Base-by-base conservation (phyloP, 2,329 filamentous ascomycete genomes). In the Acephala macrosclerotiorum region DNA sequence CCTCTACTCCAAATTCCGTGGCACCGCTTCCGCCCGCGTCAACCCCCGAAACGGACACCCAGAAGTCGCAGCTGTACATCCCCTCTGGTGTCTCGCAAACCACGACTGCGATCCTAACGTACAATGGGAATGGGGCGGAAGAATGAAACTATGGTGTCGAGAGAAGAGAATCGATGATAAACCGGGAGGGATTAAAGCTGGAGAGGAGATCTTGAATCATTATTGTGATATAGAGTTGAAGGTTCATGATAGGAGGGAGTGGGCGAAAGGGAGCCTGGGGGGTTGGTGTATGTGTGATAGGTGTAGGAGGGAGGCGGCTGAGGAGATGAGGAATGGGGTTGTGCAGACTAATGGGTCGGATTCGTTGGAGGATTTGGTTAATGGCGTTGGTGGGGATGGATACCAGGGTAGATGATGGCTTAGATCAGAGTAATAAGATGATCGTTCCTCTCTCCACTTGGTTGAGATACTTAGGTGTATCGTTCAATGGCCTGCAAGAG, bases 81-180 rank as follows among this genome's bases (percentile, higher is more conserved):
- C 95, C 1, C 88, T 97, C 72, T 99, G 96, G 94, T 98, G 94
- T 79, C 84, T 98, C 35, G 94, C 95, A 33, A 99, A 99, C 75
- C 96, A 99, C 77, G 93, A 94, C 77, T 99, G 96, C 79, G 89
- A 97, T 76, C 96, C 96, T 9, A 97, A 97, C 77, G 94, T 98
- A 45, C 87, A 87, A 3, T 99, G 96, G 96, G 92, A 97, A 74
- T 97, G 94, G 93, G 89, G 91, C 33, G 92, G 91, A 0, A 85
- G 85, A 60, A 94, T 96, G 85, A 85, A 87, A 40, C 87, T 96
- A 66, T 87, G 83, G 82, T 87, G 87, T 1, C 82, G 89, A 57
- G 81, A 88, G 68, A 80, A 84, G 68, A 81, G 87, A 42, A 82
- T 91, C 4, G 85, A 6, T 85, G 84, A 75, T 73, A 77, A 45